Evolutionary conservation across 225 moss, liverwort and hornwort genomes (phyloP), one percentile per base, ranked within the genome.

Genomic region (Anthoceros angustus): DNA sequence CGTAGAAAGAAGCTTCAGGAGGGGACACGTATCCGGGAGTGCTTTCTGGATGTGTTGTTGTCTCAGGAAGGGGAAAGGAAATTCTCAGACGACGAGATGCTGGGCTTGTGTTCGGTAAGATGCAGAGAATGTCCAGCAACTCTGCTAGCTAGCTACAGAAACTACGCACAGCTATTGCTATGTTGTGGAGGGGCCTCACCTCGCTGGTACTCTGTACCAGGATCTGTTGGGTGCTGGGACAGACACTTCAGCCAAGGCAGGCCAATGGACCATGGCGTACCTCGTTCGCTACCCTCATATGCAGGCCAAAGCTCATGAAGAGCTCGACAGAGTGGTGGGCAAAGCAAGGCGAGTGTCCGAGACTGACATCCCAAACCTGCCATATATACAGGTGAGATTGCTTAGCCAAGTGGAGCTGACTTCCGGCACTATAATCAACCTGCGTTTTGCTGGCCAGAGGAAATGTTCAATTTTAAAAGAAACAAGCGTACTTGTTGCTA

Each of bases 201-300:
- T 25, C 26, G 3, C n/a, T 23, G 38, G 39, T 70, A 68, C 74
- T 55, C 14, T 0, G 8, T 55, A 32, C 32, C 14, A 85, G 84
- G 82, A 85, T 70, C 60, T 70, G 64, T 64, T 85, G 75, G 67
- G 79, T 12, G 79, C 76, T 42, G 82, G 84, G 26, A 70, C 77
- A 16, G 77, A 79, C 42, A 75, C 82, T 25, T 72, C 70, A 39
- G 74, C 73, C 62, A 76, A 74, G 15, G 74, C 79, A 12, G 68
- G 79, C 20, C 82, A 85, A 71, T 85, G 84, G 84, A 79, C 84
- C 39, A 74, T 85, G 63, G 68, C 82, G 10, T 81, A 82, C 72
- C 67, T 85, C 24, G 72, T 85, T 71, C 82, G 82, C 41, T 72
- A 80, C 66, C 82, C 84, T 67, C 68, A 70, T 11, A 63, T 76